Percentiles rank a stretch among this genome's conserved stretches.
Evolutionary conservation across 2,329 filamentous ascomycete species (phyloP).

Genomic region (Alternaria rosae): DNA sequence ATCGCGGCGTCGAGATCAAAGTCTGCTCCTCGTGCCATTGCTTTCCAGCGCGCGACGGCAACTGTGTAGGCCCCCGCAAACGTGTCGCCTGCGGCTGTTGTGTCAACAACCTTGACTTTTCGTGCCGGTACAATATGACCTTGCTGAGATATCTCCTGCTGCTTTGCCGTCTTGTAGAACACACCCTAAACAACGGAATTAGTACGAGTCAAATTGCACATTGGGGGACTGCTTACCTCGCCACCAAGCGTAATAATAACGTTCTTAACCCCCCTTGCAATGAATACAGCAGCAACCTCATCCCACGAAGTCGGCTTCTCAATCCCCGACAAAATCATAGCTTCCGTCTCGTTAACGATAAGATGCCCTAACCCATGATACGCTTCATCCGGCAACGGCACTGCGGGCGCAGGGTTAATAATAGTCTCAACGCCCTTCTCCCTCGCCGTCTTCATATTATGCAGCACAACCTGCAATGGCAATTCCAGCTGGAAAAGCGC

Average conservation of each 20-base stretch:
- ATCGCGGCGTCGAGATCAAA: constrained; percentile 66
- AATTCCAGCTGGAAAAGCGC: constrained; percentile 59
- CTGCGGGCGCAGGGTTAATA: constrained; percentile 82
- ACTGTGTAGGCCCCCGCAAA: constrained; percentile 90
- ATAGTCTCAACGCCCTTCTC: constrained; percentile 63
- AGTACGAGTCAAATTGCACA: constrained; percentile 13
- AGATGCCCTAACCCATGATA: constrained; percentile 77
- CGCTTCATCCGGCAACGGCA: constrained; percentile 69
- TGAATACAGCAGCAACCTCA: constrained; percentile 60
- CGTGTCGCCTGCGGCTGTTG: constrained; percentile 92
- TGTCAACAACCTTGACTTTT: constrained; percentile 84
- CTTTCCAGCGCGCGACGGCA: constrained; percentile 64
- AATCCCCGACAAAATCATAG: constrained; percentile 72
- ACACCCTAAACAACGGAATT: constrained; percentile 44
- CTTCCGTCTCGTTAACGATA: constrained; percentile 91
- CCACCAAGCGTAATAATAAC: constrained; percentile 86
- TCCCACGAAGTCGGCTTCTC: constrained; percentile 44
- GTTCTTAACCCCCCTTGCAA: constrained; percentile 73
- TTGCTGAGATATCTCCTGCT: constrained; percentile 53
- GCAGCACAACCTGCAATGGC: constrained; percentile 51
- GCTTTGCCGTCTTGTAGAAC: constrained; percentile 54
- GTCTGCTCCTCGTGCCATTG: constrained; percentile 50
- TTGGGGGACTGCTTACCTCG: constrained; percentile 59
- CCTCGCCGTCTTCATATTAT: constrained; percentile 47
- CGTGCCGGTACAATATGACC: constrained; percentile 65